Evolutionary conservation across 1,284 basidiomycete species (phyloP).

Genomic region (Trichosporon sp.): DNA sequence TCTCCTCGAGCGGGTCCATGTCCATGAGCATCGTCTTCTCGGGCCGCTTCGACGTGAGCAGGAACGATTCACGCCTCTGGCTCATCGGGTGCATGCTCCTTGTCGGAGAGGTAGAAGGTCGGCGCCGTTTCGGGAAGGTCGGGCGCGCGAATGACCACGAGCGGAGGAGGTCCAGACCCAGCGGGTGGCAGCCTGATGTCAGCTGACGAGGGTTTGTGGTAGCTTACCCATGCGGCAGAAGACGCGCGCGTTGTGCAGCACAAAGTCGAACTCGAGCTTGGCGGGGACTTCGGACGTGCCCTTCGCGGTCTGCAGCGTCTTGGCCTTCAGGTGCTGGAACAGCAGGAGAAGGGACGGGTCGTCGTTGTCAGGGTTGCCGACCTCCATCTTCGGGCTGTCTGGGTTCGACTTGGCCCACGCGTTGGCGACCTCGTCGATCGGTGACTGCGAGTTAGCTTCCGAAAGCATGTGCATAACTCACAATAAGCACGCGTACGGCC

Average conservation of each 20-base stretch:
- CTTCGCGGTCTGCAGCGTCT: conserved; percentile 86
- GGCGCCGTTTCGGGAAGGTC: conserved; percentile 43
- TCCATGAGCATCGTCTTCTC: conserved; percentile 76
- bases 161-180: conserved; percentile 81
- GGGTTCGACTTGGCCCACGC: conserved; percentile 31
- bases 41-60: conserved; percentile 63
- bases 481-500: conserved; percentile 64
- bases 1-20: conserved; percentile 66
- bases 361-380: conserved; percentile 85
- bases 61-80: conserved; percentile 59
- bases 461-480: conserved; percentile 26
- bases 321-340: conserved; percentile 84
- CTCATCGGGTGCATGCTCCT: conserved; percentile 25
- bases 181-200: conserved; percentile 77
- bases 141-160: conserved; percentile 90
- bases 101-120: conserved; percentile 23
- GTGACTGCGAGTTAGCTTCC: conserved; percentile 35
- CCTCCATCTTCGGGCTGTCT: conserved; percentile 56
- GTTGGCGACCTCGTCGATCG: conserved; percentile 45
- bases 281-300: conserved; percentile 87
- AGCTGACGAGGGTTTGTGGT: background rate
- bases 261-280: conserved; percentile 86
- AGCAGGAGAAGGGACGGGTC: conserved; percentile 86
- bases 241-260: conserved; percentile 85
- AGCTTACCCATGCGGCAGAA: conserved; percentile 86